Conservation (phyloP, 768 basidiomycete species). For the Podaxis rugospora region DNA sequence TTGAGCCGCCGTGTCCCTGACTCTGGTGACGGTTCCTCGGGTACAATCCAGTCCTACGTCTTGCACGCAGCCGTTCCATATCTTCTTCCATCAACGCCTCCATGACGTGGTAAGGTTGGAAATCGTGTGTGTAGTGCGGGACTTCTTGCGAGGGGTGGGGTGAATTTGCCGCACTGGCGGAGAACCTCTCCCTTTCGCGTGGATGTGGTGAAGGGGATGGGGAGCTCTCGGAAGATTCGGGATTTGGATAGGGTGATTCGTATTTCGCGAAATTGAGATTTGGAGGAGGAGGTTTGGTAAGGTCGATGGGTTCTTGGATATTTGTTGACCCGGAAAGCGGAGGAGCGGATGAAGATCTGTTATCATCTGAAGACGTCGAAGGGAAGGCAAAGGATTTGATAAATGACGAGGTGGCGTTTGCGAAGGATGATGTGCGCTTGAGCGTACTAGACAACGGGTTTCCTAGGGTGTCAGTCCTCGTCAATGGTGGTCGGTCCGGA, state of each 20-base stretch:
- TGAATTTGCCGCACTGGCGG: slow-evolving; percentile 26
- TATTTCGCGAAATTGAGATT: slow-evolving; percentile 77
- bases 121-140: slow-evolving; percentile 31
- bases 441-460: slow-evolving; percentile 61
- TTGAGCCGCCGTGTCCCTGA: slow-evolving; percentile 22
- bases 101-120: slow-evolving; percentile 75
- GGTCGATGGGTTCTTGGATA: slow-evolving; percentile 27
- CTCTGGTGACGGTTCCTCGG: slow-evolving; percentile 29
- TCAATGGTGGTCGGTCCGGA: slow-evolving; percentile 45
- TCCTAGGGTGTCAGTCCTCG: slow-evolving; percentile 60
- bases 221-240: slow-evolving; percentile 26
- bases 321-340: slow-evolving; percentile 16
- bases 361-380: slow-evolving; percentile 48
- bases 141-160: not conserved
- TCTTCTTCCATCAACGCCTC: slow-evolving; percentile 91
- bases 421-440: slow-evolving; percentile 76
- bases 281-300: slow-evolving; percentile 74
- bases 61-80: slow-evolving; percentile 82
- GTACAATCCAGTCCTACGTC: slow-evolving; percentile 44
- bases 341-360: slow-evolving; percentile 29
- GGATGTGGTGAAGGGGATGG: slow-evolving; percentile 13
- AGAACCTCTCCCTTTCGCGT: slow-evolving; percentile 6
- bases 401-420: slow-evolving; percentile 66
- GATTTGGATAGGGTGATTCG: slow-evolving; percentile 66
- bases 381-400: slow-evolving; percentile 74